phyloP scores from a whole-genome alignment of 768 basidiomycete species.

The Trichaptum fuscoviolaceum region DNA sequence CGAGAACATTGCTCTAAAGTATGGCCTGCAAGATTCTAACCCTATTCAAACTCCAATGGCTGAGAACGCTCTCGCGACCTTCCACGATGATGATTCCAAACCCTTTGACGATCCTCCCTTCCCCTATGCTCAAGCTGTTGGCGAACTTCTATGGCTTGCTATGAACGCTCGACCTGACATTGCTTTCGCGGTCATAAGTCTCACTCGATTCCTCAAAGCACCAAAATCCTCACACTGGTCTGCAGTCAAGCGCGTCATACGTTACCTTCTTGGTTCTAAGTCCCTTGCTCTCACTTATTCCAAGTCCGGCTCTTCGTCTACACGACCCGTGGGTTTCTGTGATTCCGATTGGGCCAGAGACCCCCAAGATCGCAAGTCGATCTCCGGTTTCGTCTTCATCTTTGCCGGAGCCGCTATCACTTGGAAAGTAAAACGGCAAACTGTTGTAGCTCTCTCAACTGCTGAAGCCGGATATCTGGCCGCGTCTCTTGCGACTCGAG shows the following conservation, averaged over 20 bases:
- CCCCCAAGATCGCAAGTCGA: constrained; percentile 20
- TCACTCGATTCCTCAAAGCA: constrained; percentile 20
- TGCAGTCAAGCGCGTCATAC: constrained; percentile 22
- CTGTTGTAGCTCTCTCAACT: constrained; percentile 29
- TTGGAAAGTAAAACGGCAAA: constrained; percentile 32
- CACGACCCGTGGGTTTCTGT: constrained; percentile 14
- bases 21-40: neutral
- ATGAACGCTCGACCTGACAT: constrained; percentile 26
- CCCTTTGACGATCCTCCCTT: constrained; percentile 8
- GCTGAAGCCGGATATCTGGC: constrained; percentile 39
- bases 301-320: constrained; percentile 3
- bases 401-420: constrained; percentile 26
- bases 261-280: constrained; percentile 23
- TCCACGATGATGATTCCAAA: constrained; percentile 5
- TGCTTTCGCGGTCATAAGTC: constrained; percentile 19
- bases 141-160: constrained; percentile 25
- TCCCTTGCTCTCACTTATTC: constrained; percentile 16
- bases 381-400: constrained; percentile 23
- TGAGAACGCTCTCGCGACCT: neutral
- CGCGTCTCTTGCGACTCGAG: constrained; percentile 20
- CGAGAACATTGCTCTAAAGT: neutral
- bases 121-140: constrained; percentile 24
- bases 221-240: constrained; percentile 22
- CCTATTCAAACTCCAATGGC: constrained; percentile 6
- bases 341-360: no score